Evolutionary conservation across 345 rosid species (phyloP).

Genomic region (Erysimum cheiranthoides): DNA sequence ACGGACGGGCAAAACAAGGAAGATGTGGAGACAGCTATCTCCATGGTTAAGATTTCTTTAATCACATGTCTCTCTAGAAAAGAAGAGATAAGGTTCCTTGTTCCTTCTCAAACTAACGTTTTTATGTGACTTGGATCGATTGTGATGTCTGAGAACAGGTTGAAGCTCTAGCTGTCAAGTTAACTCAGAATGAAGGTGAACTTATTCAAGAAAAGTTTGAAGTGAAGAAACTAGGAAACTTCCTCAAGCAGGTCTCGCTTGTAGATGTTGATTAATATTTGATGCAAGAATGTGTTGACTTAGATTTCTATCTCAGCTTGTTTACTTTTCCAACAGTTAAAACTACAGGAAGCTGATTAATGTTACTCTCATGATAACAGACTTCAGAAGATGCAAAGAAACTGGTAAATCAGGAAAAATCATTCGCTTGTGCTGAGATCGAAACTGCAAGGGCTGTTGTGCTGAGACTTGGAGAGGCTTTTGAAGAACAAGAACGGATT

Average conservation of each 20-base stretch:
- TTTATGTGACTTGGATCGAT: background rate
- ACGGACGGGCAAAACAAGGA: constrained; percentile 85
- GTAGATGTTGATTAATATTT: background rate
- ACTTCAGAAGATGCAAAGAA: constrained; percentile 99
- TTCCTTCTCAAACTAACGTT: constrained; percentile 13
- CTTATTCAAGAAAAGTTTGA: constrained; percentile 97
- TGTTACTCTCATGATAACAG: constrained; percentile 47
- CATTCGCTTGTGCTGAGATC: constrained; percentile 98
- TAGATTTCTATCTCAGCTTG: background rate
- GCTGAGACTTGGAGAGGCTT: constrained; percentile 88
- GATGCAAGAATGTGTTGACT: background rate
- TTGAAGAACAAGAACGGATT: constrained; percentile 83
- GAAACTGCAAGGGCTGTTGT: constrained; percentile 98
- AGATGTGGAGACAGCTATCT: constrained; percentile 94
- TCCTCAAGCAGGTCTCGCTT: constrained; percentile 80
- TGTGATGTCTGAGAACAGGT: constrained; percentile 55
- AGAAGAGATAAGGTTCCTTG: background rate
- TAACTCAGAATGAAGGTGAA: constrained; percentile 99
- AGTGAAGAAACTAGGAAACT: constrained; percentile 91
- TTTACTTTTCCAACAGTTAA: background rate
- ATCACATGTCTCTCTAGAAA: background rate
- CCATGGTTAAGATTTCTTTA: constrained; percentile 68
- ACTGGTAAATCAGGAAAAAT: constrained; percentile 91
- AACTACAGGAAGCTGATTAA: background rate
- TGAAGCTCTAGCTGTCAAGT: constrained; percentile 93